Evolutionary conservation across 2,329 filamentous ascomycete genomes (phyloP), one percentile per base, ranked within the genome.

Genomic region (Talaromyces sp.): DNA sequence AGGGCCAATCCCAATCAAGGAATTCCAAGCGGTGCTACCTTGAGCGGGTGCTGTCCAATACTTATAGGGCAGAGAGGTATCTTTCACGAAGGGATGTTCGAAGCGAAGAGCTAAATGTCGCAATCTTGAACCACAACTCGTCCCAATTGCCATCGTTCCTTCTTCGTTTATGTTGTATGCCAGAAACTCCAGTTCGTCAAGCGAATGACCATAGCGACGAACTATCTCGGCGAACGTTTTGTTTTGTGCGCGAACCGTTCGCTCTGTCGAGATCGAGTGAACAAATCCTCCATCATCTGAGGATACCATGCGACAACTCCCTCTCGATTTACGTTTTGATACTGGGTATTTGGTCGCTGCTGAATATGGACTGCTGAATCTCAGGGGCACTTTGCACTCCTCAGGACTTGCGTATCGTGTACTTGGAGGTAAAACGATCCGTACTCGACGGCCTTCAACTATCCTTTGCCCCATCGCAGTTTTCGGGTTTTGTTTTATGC

Each of bases 61-160:
- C 8, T 64, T 70, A 7, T 71, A 69, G 41, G 71, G 70, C 39
- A 75, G 70, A 27, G 68, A 67, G 3, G 70, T 68, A 41, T 77
- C 74, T 43, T 75, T 71, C 37, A 78, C 70, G 43, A 76, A 74
- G 2, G 70, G 72, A 66, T 78, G 75, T 45, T 72, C 73, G 63
- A 77, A 77, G 27, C 74, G 73, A 57, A 78, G 68, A 13, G 71
- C 73, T n/a, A 78, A 69, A 64, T 75, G 70, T 6, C 70, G 72
- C 49, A 78, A 68, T 19, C 66, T 68, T 45, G 67, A 39, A 45
- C 68, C 64, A 59, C 73, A 74, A 15, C 62, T 68, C 1, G 62
- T 61, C 4, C 67, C 69, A n/a, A 75, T 43, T 11, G 72, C 70
- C 47, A 66, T 67, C n/a, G 75, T 71, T 13, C 75, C 71, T 13